Conservation (phyloP, 2,329 filamentous ascomycete species). For the Monosporascus ibericus region DNA sequence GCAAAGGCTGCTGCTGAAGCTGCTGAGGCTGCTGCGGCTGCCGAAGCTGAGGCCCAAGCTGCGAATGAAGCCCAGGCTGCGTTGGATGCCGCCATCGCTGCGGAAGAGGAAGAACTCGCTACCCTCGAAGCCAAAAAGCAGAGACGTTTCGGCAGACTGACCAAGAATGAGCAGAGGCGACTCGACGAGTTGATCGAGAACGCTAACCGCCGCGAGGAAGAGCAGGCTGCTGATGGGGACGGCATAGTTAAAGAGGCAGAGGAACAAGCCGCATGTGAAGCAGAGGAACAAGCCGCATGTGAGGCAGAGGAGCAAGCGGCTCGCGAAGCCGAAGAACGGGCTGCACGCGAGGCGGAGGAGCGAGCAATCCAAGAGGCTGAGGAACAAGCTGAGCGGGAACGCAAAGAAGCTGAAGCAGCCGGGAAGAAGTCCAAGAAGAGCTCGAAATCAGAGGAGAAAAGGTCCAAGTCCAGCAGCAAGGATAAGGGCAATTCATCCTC, state of each 20-base stretch:
- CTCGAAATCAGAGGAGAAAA: constrained; percentile 26
- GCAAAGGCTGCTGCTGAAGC: not conserved
- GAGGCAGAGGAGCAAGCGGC: constrained; percentile 18
- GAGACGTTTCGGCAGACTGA: constrained; percentile 35
- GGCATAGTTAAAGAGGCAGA: not conserved
- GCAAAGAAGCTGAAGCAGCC: constrained; percentile 16
- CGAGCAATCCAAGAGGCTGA: constrained; percentile 19
- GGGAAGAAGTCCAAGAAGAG: constrained; percentile 39
- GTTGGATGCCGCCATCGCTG: not conserved
- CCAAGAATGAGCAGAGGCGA: constrained; percentile 27
- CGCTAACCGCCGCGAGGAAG: constrained; percentile 11
- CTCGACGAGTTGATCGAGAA: constrained; percentile 15
- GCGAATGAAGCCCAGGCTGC: constrained; percentile 4
- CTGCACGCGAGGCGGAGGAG: constrained; percentile 20
- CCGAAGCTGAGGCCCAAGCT: constrained; percentile 1
- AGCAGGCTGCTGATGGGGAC: constrained; percentile 8
- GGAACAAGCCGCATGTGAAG: constrained; percentile 9
- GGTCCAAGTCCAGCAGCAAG: constrained; percentile 26
- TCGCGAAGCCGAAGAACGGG: constrained; percentile 23
- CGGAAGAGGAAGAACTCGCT: not conserved
- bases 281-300: constrained; percentile 21
- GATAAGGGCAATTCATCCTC: constrained; percentile 17
- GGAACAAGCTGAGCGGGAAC: constrained; percentile 20
- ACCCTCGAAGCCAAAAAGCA: constrained; percentile 21
- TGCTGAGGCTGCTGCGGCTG: not conserved